These are phyloP conservation scores for Mucor circinelloides DNA, from an alignment of 371 early-diverging fungal genomes.

Conservation along the genomic window DNA sequence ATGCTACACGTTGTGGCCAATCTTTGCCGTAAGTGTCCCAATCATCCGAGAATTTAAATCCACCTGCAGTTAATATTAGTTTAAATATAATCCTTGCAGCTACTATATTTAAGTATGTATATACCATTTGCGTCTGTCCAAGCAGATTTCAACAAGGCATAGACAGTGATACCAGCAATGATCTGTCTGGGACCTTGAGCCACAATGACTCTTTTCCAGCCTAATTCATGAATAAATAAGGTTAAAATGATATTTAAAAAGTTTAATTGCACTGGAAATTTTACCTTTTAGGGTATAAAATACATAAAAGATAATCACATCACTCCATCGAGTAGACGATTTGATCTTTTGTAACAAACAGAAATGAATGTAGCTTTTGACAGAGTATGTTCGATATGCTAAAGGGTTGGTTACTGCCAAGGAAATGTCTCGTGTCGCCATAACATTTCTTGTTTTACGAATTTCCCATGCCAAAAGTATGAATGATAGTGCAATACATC, in stretches of 20 bases:
- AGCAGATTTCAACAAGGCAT: conserved; percentile 30
- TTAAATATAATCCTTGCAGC: too few species aligned
- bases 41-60: conserved; percentile 29
- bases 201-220: conserved; percentile 85
- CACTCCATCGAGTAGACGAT: conserved; percentile 62
- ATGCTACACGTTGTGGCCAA: conserved; percentile 38
- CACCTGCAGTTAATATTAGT: background rate
- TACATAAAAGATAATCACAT: conserved; percentile 82
- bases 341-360: conserved; percentile 82
- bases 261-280: background rate
- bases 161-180: conserved; percentile 52
- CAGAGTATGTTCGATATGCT: conserved; percentile 69
- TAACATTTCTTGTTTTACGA: conserved; percentile 67
- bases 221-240: conserved; percentile 29
- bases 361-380: conserved; percentile 70
- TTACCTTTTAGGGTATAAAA: conserved; percentile 84
- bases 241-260: background rate
- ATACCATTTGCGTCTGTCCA: conserved; percentile 33
- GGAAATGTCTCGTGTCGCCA: conserved; percentile 73
- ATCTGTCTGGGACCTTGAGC: conserved; percentile 87
- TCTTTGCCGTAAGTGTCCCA: conserved; percentile 37
- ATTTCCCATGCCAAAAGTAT: conserved; percentile 73
- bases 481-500: conserved; percentile 71
- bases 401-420: conserved; percentile 76
- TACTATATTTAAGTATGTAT: background rate